A percentile compares a stretch with the other conserved stretches of the same genome.
phyloP scores from a whole-genome alignment of 2,329 filamentous ascomycete species.

The Exophiala viscosa region DNA sequence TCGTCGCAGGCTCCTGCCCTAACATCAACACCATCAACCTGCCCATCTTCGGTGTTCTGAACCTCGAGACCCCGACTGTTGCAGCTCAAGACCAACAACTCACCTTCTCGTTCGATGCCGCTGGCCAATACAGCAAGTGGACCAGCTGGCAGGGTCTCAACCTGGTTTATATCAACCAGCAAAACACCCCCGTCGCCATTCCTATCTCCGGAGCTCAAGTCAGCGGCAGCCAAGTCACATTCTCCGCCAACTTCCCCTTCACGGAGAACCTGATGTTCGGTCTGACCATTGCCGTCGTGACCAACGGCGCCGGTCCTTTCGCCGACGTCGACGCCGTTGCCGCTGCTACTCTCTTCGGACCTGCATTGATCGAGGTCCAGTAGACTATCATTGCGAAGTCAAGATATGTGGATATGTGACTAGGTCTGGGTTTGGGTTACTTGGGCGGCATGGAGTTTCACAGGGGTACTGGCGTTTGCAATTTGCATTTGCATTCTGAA shows the following conservation, averaged over 20 bases:
- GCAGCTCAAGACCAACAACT: constrained; percentile 41
- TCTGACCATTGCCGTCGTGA: constrained; percentile 39
- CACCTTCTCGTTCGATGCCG: constrained; percentile 45
- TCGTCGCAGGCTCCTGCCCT: constrained; percentile 56
- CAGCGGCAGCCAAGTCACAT: constrained; percentile 22
- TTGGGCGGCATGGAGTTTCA: too few relatives aligned
- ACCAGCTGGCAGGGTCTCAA: constrained; percentile 29
- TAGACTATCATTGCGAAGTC: constrained; percentile 7
- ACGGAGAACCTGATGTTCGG: constrained; percentile 36
- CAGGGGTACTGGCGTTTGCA: not conserved
- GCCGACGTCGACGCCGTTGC: constrained; percentile 33
- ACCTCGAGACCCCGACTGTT: constrained; percentile 32
- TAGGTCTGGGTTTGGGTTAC: too few relatives aligned
- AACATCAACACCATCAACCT: constrained; percentile 51
- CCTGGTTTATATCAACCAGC: constrained; percentile 40
- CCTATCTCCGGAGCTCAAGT: constrained; percentile 29
- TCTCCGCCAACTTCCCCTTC: constrained; percentile 37
- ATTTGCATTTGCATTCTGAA: not conserved
- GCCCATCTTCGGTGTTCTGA: constrained; percentile 38
- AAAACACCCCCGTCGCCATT: constrained; percentile 37
- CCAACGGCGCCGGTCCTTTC: constrained; percentile 32
- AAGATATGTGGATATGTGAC: not conserved
- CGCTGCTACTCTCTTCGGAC: constrained; percentile 34
- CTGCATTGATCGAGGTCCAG: constrained; percentile 36
- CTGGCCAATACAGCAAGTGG: constrained; percentile 18